Conservation (phyloP, 441 rosid genomes). For the Populus hybrid region DNA sequence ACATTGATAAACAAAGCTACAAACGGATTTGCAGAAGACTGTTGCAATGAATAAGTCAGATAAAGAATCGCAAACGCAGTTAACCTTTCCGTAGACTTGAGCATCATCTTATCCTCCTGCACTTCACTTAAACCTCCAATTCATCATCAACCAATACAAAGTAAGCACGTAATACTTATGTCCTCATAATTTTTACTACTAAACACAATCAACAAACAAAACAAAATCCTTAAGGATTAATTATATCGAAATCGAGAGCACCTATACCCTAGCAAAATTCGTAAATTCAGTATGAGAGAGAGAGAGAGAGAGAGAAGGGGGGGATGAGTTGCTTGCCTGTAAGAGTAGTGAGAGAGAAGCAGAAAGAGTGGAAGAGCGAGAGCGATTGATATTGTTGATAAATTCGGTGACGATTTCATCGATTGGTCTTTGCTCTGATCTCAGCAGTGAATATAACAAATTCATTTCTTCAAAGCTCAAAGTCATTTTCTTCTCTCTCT, state of each 20-base stretch:
- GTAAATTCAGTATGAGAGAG: not conserved
- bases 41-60: slow-evolving; percentile 55
- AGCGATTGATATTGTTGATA: slow-evolving; percentile 47
- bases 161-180: too few relatives aligned
- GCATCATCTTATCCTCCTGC: slow-evolving; percentile 73
- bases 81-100: slow-evolving; percentile 59
- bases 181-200: not conserved
- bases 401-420: slow-evolving; percentile 60
- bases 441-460: slow-evolving; percentile 35
- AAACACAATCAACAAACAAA: not conserved
- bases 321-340: slow-evolving; percentile 38
- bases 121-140: slow-evolving; percentile 14
- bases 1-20: slow-evolving; percentile 53
- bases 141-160: slow-evolving; percentile 18
- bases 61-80: slow-evolving; percentile 65
- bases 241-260: not conserved
- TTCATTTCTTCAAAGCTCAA: slow-evolving; percentile 49
- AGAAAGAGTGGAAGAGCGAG: slow-evolving; percentile 52
- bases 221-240: not conserved
- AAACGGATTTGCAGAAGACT: slow-evolving; percentile 61
- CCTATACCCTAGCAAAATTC: not conserved
- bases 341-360: slow-evolving; percentile 53
- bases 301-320: not conserved
- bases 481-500: slow-evolving; percentile 16
- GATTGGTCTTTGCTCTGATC: slow-evolving; percentile 55